Percentiles rank a stretch among this genome's conserved stretches.
Evolutionary conservation across 139 green algal species (phyloP).

Genomic region (Haematococcus sp.): DNA sequence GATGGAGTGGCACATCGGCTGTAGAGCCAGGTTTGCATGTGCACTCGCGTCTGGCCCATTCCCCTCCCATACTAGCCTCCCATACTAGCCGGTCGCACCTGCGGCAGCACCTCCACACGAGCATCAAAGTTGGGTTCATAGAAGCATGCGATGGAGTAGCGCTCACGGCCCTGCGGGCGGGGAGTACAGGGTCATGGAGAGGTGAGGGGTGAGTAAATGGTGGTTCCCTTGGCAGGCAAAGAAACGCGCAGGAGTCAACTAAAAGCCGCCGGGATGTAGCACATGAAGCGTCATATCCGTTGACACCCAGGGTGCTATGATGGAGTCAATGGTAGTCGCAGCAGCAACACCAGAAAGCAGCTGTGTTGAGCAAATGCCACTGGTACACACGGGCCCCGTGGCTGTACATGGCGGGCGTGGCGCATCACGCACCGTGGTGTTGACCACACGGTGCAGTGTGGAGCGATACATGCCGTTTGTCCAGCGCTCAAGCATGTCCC

Average conservation of each 20-base stretch:
- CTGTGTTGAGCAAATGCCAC: no score
- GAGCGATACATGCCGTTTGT: slow-evolving; percentile 75
- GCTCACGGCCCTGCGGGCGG: slow-evolving; percentile 34
- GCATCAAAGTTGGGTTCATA: slow-evolving; percentile 74
- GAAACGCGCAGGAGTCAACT: background rate
- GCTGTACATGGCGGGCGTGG: no score
- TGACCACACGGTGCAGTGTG: slow-evolving; percentile 85
- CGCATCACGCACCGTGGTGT: slow-evolving; percentile 8
- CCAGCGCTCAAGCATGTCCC: slow-evolving; percentile 91
- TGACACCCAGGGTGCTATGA: background rate
- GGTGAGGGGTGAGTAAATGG: background rate
- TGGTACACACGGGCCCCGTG: no score
- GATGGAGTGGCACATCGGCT: background rate
- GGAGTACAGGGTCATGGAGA: background rate
- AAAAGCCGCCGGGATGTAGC: background rate
- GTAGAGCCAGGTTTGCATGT: background rate
- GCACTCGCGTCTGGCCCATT: background rate
- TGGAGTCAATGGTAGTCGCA: background rate
- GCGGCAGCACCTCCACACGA: slow-evolving; percentile 65
- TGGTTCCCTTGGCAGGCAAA: no score
- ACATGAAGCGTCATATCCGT: background rate
- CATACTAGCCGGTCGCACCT: slow-evolving; percentile 22
- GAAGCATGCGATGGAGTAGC: slow-evolving; percentile 84
- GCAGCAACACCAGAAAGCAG: no score
- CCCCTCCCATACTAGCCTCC: background rate